Evolutionary conservation across 2,329 filamentous ascomycete genomes (phyloP).

Genomic region (Apiospora malaysiana): DNA sequence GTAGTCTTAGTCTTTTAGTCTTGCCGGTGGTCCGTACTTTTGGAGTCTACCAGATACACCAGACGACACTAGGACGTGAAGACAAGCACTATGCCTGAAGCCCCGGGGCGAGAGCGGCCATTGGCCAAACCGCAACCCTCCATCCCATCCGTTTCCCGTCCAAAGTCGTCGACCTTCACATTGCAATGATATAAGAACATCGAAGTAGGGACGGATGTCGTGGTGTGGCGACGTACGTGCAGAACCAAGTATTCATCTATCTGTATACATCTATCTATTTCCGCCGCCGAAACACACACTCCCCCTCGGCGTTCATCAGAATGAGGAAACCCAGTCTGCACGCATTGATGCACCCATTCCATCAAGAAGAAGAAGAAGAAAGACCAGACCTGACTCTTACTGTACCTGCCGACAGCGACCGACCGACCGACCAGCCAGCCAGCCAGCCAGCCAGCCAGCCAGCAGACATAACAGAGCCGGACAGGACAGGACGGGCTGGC

Average conservation of each 20-base stretch:
- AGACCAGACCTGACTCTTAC: too few species aligned
- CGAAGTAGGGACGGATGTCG: too few species aligned
- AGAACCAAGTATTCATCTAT: not conserved
- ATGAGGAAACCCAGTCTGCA: too few species aligned
- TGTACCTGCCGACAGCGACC: too few species aligned
- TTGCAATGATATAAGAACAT: not conserved
- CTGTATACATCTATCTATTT: not conserved
- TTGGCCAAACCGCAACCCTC: constrained; percentile 6
- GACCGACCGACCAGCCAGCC: too few species aligned
- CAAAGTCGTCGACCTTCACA: not conserved
- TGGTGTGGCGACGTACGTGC: not conserved
- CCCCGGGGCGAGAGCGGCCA: not conserved
- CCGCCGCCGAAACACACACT: not conserved
- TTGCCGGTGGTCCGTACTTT: constrained; percentile 9
- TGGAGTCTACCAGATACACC: not conserved
- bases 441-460: too few species aligned
- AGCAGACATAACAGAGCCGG: too few species aligned
- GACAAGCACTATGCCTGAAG: constrained; percentile 18
- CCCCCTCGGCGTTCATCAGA: not conserved
- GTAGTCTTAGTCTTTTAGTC: constrained; percentile 1
- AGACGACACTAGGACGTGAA: constrained; percentile 14
- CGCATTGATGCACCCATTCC: too few species aligned
- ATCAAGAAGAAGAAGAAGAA: too few species aligned
- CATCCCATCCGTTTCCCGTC: constrained; percentile 4
- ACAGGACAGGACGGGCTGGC: not conserved